Conservation (phyloP, 371 early-diverging fungal genomes). For the Dinochytrium kinnereticum region DNA sequence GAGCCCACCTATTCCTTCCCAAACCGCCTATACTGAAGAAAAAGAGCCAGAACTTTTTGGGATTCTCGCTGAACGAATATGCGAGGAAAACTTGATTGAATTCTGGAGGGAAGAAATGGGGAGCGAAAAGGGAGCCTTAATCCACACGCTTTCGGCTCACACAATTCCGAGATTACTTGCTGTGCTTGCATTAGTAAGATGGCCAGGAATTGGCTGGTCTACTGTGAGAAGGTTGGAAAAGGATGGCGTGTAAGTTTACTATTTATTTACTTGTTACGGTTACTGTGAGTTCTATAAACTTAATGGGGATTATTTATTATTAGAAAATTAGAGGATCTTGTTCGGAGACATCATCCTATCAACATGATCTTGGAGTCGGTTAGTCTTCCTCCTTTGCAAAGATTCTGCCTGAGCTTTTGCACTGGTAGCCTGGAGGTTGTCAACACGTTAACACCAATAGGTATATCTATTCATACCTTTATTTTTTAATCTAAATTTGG, state of each 20-base stretch:
- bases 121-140: too few relatives aligned
- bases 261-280: background rate
- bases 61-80: background rate
- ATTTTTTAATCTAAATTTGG: background rate
- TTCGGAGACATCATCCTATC: background rate
- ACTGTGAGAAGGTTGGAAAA: background rate
- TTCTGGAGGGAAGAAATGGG: background rate
- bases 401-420: background rate
- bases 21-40: too few relatives aligned
- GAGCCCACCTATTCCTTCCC: too few relatives aligned
- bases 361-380: background rate
- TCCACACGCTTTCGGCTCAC: background rate
- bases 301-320: background rate
- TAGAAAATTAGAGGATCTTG: constrained; percentile 3
- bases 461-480: background rate
- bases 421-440: background rate
- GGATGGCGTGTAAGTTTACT: background rate
- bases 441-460: background rate
- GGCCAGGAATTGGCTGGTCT: background rate
- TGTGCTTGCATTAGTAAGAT: background rate
- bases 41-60: too few relatives aligned
- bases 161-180: background rate
- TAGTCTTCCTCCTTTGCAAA: background rate
- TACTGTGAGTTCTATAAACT: background rate
- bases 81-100: background rate